phyloP scores from a whole-genome alignment of 345 rosid genomes.

The Sisymbrium irio region DNA sequence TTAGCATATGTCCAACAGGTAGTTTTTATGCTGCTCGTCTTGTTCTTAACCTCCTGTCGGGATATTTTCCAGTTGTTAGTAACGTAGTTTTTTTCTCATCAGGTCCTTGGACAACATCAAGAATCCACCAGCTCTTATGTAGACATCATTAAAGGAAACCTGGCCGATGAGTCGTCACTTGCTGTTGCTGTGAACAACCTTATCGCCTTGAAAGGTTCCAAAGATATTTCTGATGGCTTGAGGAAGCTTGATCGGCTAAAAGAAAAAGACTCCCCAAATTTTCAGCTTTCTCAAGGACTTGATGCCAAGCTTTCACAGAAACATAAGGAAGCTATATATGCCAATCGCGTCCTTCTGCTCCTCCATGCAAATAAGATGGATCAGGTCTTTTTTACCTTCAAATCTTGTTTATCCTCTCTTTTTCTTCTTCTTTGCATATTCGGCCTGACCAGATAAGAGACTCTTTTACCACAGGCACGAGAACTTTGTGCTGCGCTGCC shows the following conservation, averaged over 20 bases:
- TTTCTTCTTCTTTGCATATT: neutral
- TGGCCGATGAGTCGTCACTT: conserved; percentile 78
- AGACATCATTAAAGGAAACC: conserved; percentile 59
- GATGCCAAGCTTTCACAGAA: conserved; percentile 73
- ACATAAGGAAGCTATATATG: conserved; percentile 77
- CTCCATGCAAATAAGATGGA: conserved; percentile 95
- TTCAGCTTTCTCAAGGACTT: conserved; percentile 65
- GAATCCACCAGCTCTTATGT: conserved; percentile 65
- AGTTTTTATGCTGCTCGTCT: conserved; percentile 10
- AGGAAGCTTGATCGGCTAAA: conserved; percentile 82
- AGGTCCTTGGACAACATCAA: conserved; percentile 65
- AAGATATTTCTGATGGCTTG: conserved; percentile 74
- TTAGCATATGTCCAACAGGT: conserved; percentile 93
- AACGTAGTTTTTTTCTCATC: conserved; percentile 34
- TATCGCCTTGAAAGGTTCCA: conserved; percentile 72
- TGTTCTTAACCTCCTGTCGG: neutral
- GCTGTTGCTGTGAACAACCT: conserved; percentile 91
- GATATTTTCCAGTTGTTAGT: conserved; percentile 1
- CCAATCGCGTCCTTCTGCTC: conserved; percentile 77
- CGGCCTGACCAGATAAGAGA: neutral
- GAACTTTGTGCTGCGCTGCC: conserved; percentile 70
- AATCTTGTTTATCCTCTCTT: neutral
- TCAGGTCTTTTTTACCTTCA: conserved; percentile 49
- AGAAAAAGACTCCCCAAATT: conserved; percentile 55
- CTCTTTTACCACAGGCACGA: conserved; percentile 57